These are phyloP conservation scores for Pseudogymnoascus sp. DNA, from an alignment of 2,329 filamentous ascomycete species.

Conservation along the genomic window DNA sequence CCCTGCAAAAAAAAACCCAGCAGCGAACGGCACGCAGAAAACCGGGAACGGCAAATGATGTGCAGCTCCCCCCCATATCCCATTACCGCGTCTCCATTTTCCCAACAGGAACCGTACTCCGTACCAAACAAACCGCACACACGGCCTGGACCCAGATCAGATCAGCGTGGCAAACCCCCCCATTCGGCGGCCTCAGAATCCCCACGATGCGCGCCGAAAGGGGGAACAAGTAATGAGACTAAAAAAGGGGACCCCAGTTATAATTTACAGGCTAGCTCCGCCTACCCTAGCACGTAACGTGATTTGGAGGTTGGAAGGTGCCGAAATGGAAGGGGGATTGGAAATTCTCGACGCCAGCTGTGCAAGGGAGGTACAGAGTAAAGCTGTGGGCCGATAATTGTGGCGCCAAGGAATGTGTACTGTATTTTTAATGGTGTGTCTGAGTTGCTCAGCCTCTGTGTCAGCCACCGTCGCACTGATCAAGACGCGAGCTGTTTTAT, in stretches of 20 bases:
- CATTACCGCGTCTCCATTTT: constrained; percentile 1
- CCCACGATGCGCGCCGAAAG: constrained; percentile 1
- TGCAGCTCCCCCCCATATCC: not conserved
- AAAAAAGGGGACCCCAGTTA: constrained; percentile 2
- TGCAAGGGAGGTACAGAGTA: not conserved
- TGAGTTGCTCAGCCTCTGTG: not conserved
- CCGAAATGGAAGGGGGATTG: not conserved
- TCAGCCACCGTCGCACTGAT: constrained; percentile 6
- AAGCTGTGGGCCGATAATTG: not conserved
- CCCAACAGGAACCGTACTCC: not conserved
- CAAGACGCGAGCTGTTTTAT: not conserved
- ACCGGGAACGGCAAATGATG: constrained; percentile 4
- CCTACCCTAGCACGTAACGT: not conserved
- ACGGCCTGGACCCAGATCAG: not conserved
- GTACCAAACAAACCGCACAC: not conserved
- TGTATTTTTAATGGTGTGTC: not conserved
- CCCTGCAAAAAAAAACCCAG: constrained; percentile 1
- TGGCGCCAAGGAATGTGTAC: not conserved
- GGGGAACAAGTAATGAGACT: not conserved
- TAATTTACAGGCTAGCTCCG: constrained; percentile 2
- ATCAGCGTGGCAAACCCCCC: not conserved
- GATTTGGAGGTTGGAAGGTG: not conserved
- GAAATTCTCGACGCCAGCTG: not conserved
- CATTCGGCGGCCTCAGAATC: not conserved
- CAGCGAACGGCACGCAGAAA: not conserved